Percentiles rank a stretch among this genome's conserved stretches.
phyloP scores from a whole-genome alignment of 2,329 filamentous ascomycete genomes.

The Fusarium concolor region DNA sequence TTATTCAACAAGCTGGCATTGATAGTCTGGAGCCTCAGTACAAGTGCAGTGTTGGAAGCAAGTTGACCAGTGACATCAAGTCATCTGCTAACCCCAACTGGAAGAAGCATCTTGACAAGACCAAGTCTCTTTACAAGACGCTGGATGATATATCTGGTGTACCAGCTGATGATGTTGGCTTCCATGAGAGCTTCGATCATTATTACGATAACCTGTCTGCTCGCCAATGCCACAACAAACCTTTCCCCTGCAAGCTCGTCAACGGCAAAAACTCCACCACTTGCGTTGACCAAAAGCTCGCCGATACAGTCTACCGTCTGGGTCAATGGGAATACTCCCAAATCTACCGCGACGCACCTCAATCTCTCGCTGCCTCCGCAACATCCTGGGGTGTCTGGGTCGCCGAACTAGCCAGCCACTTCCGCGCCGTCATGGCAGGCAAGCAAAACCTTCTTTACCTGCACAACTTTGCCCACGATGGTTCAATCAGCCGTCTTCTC shows the following conservation, averaged over 20 bases:
- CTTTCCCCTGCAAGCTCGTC: conserved; percentile 74
- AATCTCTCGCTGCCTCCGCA: conserved; percentile 71
- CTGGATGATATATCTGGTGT: conserved; percentile 79
- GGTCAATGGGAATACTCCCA: conserved; percentile 86
- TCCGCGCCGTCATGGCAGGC: conserved; percentile 65
- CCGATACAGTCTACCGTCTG: conserved; percentile 78
- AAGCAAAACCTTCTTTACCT: conserved; percentile 63
- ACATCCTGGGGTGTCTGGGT: conserved; percentile 78
- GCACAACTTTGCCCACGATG: conserved; percentile 86
- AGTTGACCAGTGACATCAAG: conserved; percentile 58
- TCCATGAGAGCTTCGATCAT: conserved; percentile 80
- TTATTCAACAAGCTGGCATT: conserved; percentile 64
- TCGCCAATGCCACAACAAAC: conserved; percentile 78
- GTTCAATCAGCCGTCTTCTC: conserved; percentile 73
- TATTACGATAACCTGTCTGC: conserved; percentile 89
- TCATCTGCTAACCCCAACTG: conserved; percentile 63
- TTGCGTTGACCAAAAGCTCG: conserved; percentile 72
- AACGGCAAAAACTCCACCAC: conserved; percentile 57
- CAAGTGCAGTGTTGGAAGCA: conserved; percentile 65
- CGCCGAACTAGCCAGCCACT: conserved; percentile 75
- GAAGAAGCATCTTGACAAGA: conserved; percentile 71
- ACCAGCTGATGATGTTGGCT: conserved; percentile 64
- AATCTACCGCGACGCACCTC: conserved; percentile 75
- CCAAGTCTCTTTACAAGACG: conserved; percentile 64
- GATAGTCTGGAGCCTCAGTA: conserved; percentile 83